Conservation (phyloP, 1,284 basidiomycete genomes). For the Cryptococcus sp. region DNA sequence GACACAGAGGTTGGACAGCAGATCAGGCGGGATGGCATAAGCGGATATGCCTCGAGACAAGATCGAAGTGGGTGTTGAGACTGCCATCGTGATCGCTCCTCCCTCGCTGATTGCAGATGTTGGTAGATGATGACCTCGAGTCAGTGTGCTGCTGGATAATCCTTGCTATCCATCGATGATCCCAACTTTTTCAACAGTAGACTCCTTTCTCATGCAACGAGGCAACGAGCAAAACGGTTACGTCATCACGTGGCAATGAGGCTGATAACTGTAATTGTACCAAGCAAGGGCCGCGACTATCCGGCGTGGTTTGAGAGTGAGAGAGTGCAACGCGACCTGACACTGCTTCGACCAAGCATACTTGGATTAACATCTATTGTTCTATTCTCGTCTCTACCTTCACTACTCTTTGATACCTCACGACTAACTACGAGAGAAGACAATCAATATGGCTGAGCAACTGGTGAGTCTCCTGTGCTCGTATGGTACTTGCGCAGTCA, state of each 20-base stretch:
- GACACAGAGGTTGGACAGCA: constrained; percentile 67
- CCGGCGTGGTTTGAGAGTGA: not conserved
- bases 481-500: not conserved
- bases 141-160: not conserved
- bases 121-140: not conserved
- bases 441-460: constrained; percentile 64
- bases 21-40: constrained; percentile 66
- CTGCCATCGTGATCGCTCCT: too few species aligned
- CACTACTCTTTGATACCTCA: constrained; percentile 4
- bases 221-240: not conserved
- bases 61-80: constrained; percentile 8
- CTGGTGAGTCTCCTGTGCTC: constrained; percentile 57
- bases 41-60: constrained; percentile 48
- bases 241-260: not conserved
- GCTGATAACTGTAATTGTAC: not conserved
- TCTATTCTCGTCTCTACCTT: not conserved
- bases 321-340: not conserved
- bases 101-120: too few species aligned
- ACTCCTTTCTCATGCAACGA: too few species aligned
- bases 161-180: not conserved
- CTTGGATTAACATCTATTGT: not conserved
- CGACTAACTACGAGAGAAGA: constrained; percentile 5
- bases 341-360: not conserved
- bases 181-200: not conserved
- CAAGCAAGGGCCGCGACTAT: not conserved